A percentile compares a stretch with the other conserved stretches of the same genome.
phyloP scores from a whole-genome alignment of 345 rosid genomes.

The Leavenworthia alabamica region DNA sequence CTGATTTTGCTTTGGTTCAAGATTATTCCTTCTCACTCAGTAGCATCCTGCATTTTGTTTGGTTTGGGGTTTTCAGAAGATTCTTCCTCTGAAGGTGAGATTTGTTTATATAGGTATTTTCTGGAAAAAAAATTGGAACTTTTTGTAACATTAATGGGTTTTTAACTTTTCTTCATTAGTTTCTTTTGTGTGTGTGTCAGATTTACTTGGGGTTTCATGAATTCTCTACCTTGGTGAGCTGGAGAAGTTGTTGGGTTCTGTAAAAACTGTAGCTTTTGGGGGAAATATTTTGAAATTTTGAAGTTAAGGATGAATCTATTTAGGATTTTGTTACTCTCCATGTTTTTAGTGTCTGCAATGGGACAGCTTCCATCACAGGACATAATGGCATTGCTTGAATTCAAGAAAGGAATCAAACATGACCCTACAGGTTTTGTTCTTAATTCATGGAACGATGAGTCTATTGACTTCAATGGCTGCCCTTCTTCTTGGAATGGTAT shows the following conservation, averaged over 20 bases:
- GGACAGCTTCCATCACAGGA: constrained; percentile 98
- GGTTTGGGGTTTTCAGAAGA: constrained; percentile 18
- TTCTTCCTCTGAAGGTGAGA: constrained; percentile 9
- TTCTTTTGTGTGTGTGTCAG: constrained; percentile 23
- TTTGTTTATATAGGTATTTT: neutral
- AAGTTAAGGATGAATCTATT: constrained; percentile 46
- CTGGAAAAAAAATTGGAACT: neutral
- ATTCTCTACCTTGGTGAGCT: constrained; percentile 11
- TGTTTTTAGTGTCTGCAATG: constrained; percentile 44
- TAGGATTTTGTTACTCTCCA: constrained; percentile 39
- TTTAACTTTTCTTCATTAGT: constrained; percentile 3
- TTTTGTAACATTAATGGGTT: neutral
- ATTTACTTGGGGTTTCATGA: constrained; percentile 19
- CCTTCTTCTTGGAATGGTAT: constrained; percentile 98
- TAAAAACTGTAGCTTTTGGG: constrained; percentile 13
- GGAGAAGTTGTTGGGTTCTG: constrained; percentile 12
- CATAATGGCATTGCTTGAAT: constrained; percentile 83
- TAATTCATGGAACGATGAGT: constrained; percentile 90
- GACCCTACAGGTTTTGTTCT: constrained; percentile 97
- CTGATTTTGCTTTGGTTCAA: constrained; percentile 32
- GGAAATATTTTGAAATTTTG: neutral
- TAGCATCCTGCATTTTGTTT: constrained; percentile 16
- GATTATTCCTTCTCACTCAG: constrained; percentile 18
- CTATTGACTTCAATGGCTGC: constrained; percentile 93
- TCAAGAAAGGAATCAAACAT: constrained; percentile 91